Conservation (phyloP, 257 asterid genomes). For the Salvia rosmarinus region DNA sequence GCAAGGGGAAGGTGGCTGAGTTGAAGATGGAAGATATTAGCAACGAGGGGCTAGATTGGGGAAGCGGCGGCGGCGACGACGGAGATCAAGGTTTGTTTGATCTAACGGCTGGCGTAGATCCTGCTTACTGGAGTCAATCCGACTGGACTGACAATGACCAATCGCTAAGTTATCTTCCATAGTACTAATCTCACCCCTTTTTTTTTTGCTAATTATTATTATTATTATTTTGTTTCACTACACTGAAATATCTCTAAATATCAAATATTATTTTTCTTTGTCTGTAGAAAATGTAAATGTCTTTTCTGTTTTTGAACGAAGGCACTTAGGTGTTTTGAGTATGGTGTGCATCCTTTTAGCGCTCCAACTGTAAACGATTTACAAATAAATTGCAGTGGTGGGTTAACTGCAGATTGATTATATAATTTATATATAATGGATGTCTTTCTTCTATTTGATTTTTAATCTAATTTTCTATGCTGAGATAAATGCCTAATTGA, state of each 20-base stretch:
- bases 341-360: background rate
- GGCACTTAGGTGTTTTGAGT: background rate
- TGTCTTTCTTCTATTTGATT: background rate
- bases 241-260: background rate
- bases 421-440: background rate
- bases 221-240: background rate
- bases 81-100: slow-evolving; percentile 71
- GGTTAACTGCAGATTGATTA: background rate
- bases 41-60: slow-evolving; percentile 59
- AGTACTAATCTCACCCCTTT: slow-evolving; percentile 30
- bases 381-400: background rate
- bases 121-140: slow-evolving; percentile 71
- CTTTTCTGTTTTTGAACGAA: background rate
- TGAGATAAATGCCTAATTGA: background rate
- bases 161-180: slow-evolving; percentile 63
- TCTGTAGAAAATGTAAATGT: slow-evolving; percentile 2
- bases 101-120: slow-evolving; percentile 69
- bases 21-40: slow-evolving; percentile 42
- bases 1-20: slow-evolving; percentile 30
- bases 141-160: slow-evolving; percentile 73
- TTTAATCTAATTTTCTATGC: too few species aligned
- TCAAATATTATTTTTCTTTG: background rate
- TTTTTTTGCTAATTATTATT: background rate
- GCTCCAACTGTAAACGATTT: slow-evolving; percentile 9
- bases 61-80: slow-evolving; percentile 41